phyloP scores from a whole-genome alignment of 371 early-diverging fungal species.

The Batkoa obscura region DNA sequence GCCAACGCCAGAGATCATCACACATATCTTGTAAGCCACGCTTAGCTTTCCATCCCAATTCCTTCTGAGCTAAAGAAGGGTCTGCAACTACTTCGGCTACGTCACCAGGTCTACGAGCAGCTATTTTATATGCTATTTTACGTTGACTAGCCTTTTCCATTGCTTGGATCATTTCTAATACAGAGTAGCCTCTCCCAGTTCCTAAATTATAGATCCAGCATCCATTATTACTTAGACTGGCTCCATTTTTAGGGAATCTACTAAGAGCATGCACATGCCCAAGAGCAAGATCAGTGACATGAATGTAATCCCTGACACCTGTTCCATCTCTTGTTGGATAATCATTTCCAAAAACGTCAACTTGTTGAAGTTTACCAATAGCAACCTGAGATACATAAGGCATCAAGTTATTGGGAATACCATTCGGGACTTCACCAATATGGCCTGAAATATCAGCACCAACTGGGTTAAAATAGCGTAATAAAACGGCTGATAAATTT shows the following conservation, averaged over 20 bases:
- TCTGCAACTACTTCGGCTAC: constrained; percentile 63
- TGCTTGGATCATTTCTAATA: constrained; percentile 66
- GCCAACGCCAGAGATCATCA: constrained; percentile 74
- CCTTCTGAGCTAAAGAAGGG: constrained; percentile 39
- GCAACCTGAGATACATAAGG: constrained; percentile 70
- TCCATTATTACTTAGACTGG: no score
- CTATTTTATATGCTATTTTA: constrained; percentile 39
- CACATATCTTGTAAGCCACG: constrained; percentile 66
- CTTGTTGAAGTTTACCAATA: constrained; percentile 41
- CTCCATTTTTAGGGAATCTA: constrained; percentile 41
- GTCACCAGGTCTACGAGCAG: constrained; percentile 59
- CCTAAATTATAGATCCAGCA: constrained; percentile 73
- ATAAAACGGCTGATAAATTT: constrained; percentile 40
- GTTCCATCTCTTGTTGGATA: constrained; percentile 79
- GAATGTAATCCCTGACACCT: constrained; percentile 74
- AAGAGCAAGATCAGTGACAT: constrained; percentile 69
- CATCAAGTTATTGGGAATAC: constrained; percentile 73
- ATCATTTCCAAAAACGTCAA: constrained; percentile 64
- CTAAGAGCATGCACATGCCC: constrained; percentile 72
- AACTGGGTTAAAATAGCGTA: constrained; percentile 83
- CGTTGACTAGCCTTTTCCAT: constrained; percentile 49
- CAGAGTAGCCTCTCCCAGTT: constrained; percentile 67
- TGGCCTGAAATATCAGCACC: constrained; percentile 69
- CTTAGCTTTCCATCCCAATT: constrained; percentile 54
- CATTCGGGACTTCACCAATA: constrained; percentile 75